A percentile compares a stretch with the other conserved stretches of the same genome.
Conservation (phyloP, 768 basidiomycete genomes). For the Rhodotorula diobovata region DNA sequence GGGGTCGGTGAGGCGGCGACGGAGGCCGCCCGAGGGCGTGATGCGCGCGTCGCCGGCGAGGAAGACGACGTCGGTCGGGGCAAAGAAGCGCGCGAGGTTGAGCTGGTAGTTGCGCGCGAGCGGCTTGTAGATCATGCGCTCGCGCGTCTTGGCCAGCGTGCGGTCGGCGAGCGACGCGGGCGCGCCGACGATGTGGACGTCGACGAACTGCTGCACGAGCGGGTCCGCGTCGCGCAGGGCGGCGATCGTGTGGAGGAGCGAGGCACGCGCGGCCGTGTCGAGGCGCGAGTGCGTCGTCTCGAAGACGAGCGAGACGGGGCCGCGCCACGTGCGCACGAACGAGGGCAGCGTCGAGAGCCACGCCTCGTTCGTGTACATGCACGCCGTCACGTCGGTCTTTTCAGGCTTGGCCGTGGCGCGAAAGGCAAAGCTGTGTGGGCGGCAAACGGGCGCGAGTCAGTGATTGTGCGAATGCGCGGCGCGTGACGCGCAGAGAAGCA, state of each 20-base stretch:
- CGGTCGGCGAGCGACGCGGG: constrained; percentile 22
- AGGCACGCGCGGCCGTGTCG: constrained; percentile 12
- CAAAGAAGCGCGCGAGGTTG: constrained; percentile 45
- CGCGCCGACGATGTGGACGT: constrained; percentile 41
- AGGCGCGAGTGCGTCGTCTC: constrained; percentile 38
- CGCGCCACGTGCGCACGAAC: constrained; percentile 40
- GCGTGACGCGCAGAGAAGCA: rapidly evolving
- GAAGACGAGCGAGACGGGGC: constrained; percentile 42
- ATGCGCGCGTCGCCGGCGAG: constrained; percentile 41
- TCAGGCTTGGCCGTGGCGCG: constrained; percentile 17
- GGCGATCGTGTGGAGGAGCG: constrained; percentile 27
- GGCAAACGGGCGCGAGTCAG: neutral
- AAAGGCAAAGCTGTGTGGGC: constrained; percentile 36
- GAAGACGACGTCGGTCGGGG: constrained; percentile 41
- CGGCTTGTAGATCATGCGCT: constrained; percentile 40
- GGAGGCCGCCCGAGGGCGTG: constrained; percentile 31
- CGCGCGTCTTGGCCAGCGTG: constrained; percentile 37
- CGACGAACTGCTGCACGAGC: constrained; percentile 39
- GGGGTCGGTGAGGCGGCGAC: constrained; percentile 12
- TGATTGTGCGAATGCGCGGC: too few relatives aligned
- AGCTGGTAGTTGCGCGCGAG: constrained; percentile 41
- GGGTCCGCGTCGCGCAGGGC: constrained; percentile 33
- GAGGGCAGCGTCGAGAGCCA: constrained; percentile 41
- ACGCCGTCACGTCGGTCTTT: constrained; percentile 38
- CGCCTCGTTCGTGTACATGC: constrained; percentile 43